Evolutionary conservation across 805 yeast species (phyloP), one percentile per base, ranked within the genome.

Genomic region (Suhomyces pyralidae): DNA sequence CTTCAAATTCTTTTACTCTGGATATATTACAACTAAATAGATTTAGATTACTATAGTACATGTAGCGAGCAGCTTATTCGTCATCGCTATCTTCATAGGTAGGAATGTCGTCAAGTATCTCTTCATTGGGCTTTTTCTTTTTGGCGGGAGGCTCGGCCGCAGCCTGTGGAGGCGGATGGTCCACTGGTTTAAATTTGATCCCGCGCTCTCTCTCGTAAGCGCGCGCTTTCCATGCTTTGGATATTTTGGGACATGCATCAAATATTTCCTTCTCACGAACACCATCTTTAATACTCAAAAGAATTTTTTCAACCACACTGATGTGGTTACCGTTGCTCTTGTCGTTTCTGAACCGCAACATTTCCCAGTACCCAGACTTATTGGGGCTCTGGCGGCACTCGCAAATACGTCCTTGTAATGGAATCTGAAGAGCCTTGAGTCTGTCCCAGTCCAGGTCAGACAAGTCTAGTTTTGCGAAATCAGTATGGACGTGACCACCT

Each of bases 281-380:
- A 0, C 93, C 86, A 67, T 93, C 98, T 55, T 84, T 82, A 40
- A 94, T 94, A 64, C 96, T 86, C 57, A 84, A 83, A 45, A 93
- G 70, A 32, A 94, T 91, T 64, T 88, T 93, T 55, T 83, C 83
- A 5, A 92, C 97, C 22, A 89, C 91, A 10, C 84, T 76, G 14
- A 84, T 69, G 67, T 90, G 96, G 67, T 94, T 94, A 7, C 96
- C 98, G 63, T 88, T 86, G 15, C 81, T 69, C 65, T 94, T 94
- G 69, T 94, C 99, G 71, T 94, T 97, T 65, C 99, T 80, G 68
- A 93, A 94, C 55, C 99, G 78, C 52, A 93, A 67, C 74, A 89
- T 78, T 54, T 83, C 82, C 99, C 99, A 94, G 45, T 79, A 81
- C 3, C 86, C 86, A 2, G 69, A 68, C 19, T 70, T 70, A 46